Percentiles rank a stretch among this genome's conserved stretches.
These are phyloP conservation scores for Pseudoturritis turrita DNA, from an alignment of 345 rosid species.

Conservation along the genomic window DNA sequence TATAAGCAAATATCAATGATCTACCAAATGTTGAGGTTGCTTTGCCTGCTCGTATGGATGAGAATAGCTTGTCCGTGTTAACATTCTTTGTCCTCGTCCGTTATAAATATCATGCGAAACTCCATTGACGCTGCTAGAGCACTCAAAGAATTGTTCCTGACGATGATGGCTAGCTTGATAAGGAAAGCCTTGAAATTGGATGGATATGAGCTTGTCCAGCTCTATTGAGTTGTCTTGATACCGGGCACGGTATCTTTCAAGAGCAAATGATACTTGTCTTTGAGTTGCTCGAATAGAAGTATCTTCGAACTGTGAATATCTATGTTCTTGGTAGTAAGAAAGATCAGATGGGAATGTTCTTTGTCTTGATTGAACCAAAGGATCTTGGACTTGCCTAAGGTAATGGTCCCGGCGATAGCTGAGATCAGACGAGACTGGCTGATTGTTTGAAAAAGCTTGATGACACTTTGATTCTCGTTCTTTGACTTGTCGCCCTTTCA, in stretches of 20 bases:
- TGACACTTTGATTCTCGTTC: conserved; percentile 13
- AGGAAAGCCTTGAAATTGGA: not conserved
- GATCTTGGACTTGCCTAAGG: not conserved
- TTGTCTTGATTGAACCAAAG: conserved; percentile 13
- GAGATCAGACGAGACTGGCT: not conserved
- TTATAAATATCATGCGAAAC: not conserved
- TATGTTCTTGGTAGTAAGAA: not conserved
- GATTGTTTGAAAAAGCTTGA: not conserved
- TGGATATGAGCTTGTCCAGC: not conserved
- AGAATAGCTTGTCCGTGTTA: not conserved
- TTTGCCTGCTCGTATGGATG: conserved; percentile 2
- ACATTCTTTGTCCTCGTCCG: too few species aligned
- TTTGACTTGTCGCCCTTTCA: not conserved
- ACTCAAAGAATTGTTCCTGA: not conserved
- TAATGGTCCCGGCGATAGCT: not conserved
- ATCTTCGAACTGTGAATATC: conserved; percentile 1
- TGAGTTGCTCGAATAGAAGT: not conserved
- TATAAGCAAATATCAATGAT: not conserved
- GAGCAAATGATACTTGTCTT: not conserved
- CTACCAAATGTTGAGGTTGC: conserved; percentile 13
- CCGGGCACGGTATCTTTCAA: not conserved
- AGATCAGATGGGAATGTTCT: not conserved
- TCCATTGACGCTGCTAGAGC: not conserved
- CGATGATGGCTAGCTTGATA: not conserved
- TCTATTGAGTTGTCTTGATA: not conserved